Evolutionary conservation across 2,329 filamentous ascomycete genomes (phyloP).

Genomic region (Exutisphaerella laricina): DNA sequence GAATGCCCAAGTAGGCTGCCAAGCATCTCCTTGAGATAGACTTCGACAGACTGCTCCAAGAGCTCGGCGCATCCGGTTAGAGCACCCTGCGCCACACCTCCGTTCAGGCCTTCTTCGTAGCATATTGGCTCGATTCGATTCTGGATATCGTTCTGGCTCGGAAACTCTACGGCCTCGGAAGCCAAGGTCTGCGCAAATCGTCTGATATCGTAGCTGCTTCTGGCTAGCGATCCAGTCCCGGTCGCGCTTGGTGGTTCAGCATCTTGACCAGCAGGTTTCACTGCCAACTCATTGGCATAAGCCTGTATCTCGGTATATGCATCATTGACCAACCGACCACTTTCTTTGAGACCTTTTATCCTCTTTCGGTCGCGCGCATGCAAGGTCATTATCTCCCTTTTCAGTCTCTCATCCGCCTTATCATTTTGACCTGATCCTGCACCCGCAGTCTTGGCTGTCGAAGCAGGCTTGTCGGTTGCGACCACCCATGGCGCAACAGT

Average conservation of each 20-base stretch:
- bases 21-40: slow-evolving; percentile 57
- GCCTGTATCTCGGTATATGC: slow-evolving; percentile 24
- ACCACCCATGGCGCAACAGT: slow-evolving; percentile 61
- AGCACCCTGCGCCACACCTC: slow-evolving; percentile 30
- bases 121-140: slow-evolving; percentile 59
- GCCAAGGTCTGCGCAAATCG: slow-evolving; percentile 58
- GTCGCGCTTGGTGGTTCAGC: slow-evolving; percentile 22
- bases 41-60: slow-evolving; percentile 57
- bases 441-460: slow-evolving; percentile 55
- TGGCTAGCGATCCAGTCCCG: slow-evolving; percentile 18
- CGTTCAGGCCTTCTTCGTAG: slow-evolving; percentile 57
- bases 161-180: slow-evolving; percentile 58
- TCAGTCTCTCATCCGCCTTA: slow-evolving; percentile 57
- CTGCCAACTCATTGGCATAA: slow-evolving; percentile 28
- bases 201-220: slow-evolving; percentile 57
- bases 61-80: slow-evolving; percentile 51
- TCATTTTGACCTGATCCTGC: slow-evolving; percentile 48
- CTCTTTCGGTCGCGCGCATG: slow-evolving; percentile 55
- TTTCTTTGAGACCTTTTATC: slow-evolving; percentile 32
- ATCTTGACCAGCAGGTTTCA: slow-evolving; percentile 18
- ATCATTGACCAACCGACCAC: slow-evolving; percentile 16
- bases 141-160: slow-evolving; percentile 52
- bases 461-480: slow-evolving; percentile 66
- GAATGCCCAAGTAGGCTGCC: slow-evolving; percentile 51
- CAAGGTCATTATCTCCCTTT: slow-evolving; percentile 59